phyloP scores from a whole-genome alignment of 75 land plant species.

The Picea sitchensis region DNA sequence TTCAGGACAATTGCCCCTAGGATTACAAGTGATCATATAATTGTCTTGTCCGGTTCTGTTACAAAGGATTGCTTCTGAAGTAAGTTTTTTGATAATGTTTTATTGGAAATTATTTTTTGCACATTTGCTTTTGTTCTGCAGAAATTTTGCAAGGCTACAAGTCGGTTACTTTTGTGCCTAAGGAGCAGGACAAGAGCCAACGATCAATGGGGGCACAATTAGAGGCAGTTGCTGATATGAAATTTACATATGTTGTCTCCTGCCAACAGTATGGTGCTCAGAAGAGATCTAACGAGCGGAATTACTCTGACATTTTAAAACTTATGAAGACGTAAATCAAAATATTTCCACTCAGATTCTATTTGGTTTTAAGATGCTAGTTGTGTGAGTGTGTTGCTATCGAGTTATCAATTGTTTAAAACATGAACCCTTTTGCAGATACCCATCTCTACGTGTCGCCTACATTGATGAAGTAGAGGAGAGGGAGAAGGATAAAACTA shows the following conservation, averaged over 20 bases:
- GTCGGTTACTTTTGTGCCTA: slow-evolving; percentile 27
- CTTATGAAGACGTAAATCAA: slow-evolving; percentile 75
- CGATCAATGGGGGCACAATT: slow-evolving; percentile 78
- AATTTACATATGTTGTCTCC: slow-evolving; percentile 97
- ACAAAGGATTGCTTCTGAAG: too few relatives aligned
- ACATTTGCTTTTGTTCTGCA: slow-evolving; percentile 6
- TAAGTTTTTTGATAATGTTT: too few relatives aligned
- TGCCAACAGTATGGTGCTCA: slow-evolving; percentile 92
- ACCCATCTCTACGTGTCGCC: slow-evolving; percentile 89
- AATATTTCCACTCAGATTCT: background rate
- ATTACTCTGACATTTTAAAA: slow-evolving; percentile 75
- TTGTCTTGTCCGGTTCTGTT: too few relatives aligned
- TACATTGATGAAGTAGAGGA: slow-evolving; percentile 91
- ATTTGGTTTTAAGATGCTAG: background rate
- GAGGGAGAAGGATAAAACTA: slow-evolving; percentile 38
- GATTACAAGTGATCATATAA: too few relatives aligned
- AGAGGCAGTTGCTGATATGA: slow-evolving; percentile 95
- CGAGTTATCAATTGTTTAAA: background rate
- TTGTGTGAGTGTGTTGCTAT: background rate
- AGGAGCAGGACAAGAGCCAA: slow-evolving; percentile 46
- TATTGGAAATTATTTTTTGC: too few relatives aligned
- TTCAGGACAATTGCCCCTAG: too few relatives aligned
- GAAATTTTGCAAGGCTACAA: slow-evolving; percentile 70
- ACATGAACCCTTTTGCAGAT: slow-evolving; percentile 30
- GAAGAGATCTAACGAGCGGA: slow-evolving; percentile 73